These are phyloP conservation scores for Hyaloscypha variabilis DNA, from an alignment of 495 filamentous ascomycete genomes.

Conservation along the genomic window DNA sequence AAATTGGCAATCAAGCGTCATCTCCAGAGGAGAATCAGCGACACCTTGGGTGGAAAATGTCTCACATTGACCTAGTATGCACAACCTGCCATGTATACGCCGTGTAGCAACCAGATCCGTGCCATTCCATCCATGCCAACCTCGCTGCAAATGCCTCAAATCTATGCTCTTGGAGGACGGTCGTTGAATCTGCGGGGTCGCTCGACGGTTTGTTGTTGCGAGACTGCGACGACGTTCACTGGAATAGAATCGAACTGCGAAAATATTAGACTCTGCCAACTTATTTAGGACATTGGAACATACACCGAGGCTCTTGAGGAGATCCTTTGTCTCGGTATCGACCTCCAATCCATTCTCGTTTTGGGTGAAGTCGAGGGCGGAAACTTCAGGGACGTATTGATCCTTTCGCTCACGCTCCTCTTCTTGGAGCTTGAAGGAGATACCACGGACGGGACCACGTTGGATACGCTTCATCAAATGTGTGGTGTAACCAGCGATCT, in stretches of 20 bases:
- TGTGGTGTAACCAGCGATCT: constrained; percentile 99
- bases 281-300: constrained; percentile 42
- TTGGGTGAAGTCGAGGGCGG: constrained; percentile 95
- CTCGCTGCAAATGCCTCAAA: constrained; percentile 9
- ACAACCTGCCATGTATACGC: constrained; percentile 51
- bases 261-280: constrained; percentile 28
- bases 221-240: constrained; percentile 88
- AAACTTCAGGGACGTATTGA: constrained; percentile 99
- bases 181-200: constrained; percentile 51
- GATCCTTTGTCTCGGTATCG: constrained; percentile 95
- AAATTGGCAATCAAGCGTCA: constrained; percentile 91
- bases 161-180: constrained; percentile 49
- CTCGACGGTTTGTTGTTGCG: constrained; percentile 84
- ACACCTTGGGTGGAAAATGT: constrained; percentile 78
- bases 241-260: constrained; percentile 92
- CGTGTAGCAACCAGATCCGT: constrained; percentile 47
- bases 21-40: constrained; percentile 76
- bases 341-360: constrained; percentile 93
- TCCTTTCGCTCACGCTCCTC: constrained; percentile 99
- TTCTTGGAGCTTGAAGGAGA: constrained; percentile 99
- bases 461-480: constrained; percentile 99
- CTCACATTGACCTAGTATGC: constrained; percentile 62
- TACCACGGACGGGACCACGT: constrained; percentile 97
- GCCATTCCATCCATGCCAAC: constrained; percentile 27
- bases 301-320: constrained; percentile 98